A percentile compares a stretch with the other conserved stretches of the same genome.
These are phyloP conservation scores for carrot (Daucus carota) DNA, from an alignment of 129 eudicot genomes.

Conservation along the genomic window DNA sequence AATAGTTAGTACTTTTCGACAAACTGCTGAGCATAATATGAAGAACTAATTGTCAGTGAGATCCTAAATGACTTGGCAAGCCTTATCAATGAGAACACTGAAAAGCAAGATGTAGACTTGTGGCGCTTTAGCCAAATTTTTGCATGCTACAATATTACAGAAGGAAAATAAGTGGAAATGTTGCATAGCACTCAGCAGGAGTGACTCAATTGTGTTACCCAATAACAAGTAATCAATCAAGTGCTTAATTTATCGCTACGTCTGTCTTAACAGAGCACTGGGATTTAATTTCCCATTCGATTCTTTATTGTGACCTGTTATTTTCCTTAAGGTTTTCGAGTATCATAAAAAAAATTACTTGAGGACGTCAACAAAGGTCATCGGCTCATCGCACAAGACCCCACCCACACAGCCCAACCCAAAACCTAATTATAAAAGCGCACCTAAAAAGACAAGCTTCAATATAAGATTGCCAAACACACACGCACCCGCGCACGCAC, in stretches of 20 bases:
- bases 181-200: not conserved
- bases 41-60: not conserved
- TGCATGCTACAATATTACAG: not conserved
- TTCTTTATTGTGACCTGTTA: not conserved
- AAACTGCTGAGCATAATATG: slow-evolving; percentile 5
- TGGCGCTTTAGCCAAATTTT: slow-evolving; percentile 2
- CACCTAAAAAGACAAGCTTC: not conserved
- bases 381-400: not conserved
- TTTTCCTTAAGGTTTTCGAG: not conserved
- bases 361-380: not conserved
- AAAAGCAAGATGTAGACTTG: not conserved
- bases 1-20: slow-evolving; percentile 5
- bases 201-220: not conserved
- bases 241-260: too few species aligned
- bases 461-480: not conserved
- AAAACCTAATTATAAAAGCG: too few species aligned
- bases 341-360: not conserved
- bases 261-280: not conserved
- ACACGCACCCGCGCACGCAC: too few species aligned
- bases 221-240: too few species aligned
- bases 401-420: not conserved
- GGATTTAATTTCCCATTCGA: not conserved
- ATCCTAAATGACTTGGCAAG: not conserved
- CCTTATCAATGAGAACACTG: not conserved
- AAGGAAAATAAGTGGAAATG: not conserved